Base-by-base conservation (phyloP, 2,329 filamentous ascomycete species). In the Penicillium oxalicum region DNA sequence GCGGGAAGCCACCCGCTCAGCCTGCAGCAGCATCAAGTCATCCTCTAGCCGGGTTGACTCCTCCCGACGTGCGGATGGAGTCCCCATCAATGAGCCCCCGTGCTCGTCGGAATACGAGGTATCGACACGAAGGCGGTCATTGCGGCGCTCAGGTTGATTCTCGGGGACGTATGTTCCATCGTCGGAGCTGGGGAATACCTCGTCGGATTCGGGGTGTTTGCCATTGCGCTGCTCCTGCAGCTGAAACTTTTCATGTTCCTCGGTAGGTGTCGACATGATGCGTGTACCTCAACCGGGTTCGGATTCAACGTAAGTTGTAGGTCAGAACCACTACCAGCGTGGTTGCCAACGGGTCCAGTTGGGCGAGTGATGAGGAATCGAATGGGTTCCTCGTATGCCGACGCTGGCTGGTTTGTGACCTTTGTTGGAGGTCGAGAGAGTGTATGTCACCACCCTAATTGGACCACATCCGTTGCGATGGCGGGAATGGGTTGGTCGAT, bases 11-110 rank as follows among this genome's bases (percentile, higher is more conserved):
- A 82, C 74, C 9, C 80, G 75, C 67, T 88, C 84, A 2, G 82
- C 79, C 55, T 83, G 78, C 40, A 86, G 72, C 62, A 87, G 70
- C 38, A 79, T 74, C 45, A 87, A 67, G 51, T 87, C 83, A 65
- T 88, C 84, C 47, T 84, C 78, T 28, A 87, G 68, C 40, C 82
- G 74, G 51, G 76, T 74, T 5, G 78, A 76, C 59, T 83, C 74
- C 64, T 86, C 83, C 35, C 82, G 75, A 12, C 72, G 74, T 49
- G 77, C 73, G 0, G 80, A 80, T 1, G 79, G 76, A 0, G 82
- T 83, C 36, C 56, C 59, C 51, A 63, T 49, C 11, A 54, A 40
- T 0, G 35, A 42, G 24, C 38, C 39, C 5, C 26, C 37, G 25
- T 47, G 27, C 5, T 55, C 49, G 13, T 51, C 55, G 9, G 34